Conservation (phyloP, 768 basidiomycete species). For the Psilocybe subaeruginosa region DNA sequence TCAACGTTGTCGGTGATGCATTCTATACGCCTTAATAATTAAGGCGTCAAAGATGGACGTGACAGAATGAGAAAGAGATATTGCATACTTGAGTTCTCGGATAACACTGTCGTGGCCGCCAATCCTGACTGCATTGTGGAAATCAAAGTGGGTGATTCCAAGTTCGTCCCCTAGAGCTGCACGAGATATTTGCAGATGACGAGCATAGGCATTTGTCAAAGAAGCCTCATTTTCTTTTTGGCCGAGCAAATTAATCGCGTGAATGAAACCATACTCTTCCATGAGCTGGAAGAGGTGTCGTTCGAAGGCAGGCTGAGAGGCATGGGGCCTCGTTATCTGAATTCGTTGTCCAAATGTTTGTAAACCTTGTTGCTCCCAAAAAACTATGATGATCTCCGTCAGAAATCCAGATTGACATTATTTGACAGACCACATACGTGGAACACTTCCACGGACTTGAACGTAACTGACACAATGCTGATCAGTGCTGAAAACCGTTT, state of each 20-base stretch:
- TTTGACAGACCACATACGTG: slow-evolving; percentile 61
- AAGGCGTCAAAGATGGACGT: slow-evolving; percentile 1
- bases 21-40: slow-evolving; percentile 54
- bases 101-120: slow-evolving; percentile 89
- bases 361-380: slow-evolving; percentile 98
- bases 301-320: slow-evolving; percentile 97
- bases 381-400: slow-evolving; percentile 56
- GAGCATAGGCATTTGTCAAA: slow-evolving; percentile 80
- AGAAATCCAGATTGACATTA: slow-evolving; percentile 13
- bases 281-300: slow-evolving; percentile 87
- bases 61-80: background rate
- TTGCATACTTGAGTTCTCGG: slow-evolving; percentile 64
- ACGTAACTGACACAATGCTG: slow-evolving; percentile 90
- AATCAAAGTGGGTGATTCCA: slow-evolving; percentile 90
- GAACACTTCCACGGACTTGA: slow-evolving; percentile 94
- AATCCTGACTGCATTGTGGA: slow-evolving; percentile 80
- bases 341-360: slow-evolving; percentile 95
- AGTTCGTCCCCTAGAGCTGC: slow-evolving; percentile 68
- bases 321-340: slow-evolving; percentile 93
- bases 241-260: slow-evolving; percentile 91
- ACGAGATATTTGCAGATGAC: slow-evolving; percentile 73
- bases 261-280: slow-evolving; percentile 82
- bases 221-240: slow-evolving; percentile 90
- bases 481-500: slow-evolving; percentile 86
- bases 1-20: slow-evolving; percentile 67